Evolutionary conservation across 768 basidiomycete species (phyloP), one percentile per base, ranked within the genome.

Genomic region (Amanita rubescens): DNA sequence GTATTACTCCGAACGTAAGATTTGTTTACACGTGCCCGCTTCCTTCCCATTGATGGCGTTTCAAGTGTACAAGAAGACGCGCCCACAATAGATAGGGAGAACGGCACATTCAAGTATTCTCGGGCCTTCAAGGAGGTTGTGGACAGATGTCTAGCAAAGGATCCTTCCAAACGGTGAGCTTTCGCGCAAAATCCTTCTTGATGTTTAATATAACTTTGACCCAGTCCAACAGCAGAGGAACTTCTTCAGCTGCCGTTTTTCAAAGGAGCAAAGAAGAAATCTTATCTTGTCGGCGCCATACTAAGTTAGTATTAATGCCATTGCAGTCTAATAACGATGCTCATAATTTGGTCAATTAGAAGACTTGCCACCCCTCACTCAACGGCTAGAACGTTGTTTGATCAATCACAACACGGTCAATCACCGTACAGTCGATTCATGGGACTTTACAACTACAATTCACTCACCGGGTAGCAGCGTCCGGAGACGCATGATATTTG

Each of bases 211-310:
- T 44, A 38, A 54, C 15, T 44, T 22, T 15, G 47, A 22, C 19
- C 38, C 11, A 90, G 90, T 19, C 93, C 92, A 25, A 84, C 84
- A 2, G 86, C 94, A 4, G 78, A 76, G 47, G 76, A 88, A 56
- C 73, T 96, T n/a, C 72, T 94, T 3, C 79, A 84, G 55, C 83
- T 80, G 10, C 75, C 81, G 1, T 93, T 94, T 66, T 90, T 97
- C 72, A 87, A 76, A 65, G 69, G 68, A 24, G 81, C 90, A 3
- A 92, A 89, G 73, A 88, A 84, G 71, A 85, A 84, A 63, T 74
- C 77, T 3, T 87, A 85, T 68, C 78, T 97, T 15, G 85, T 93
- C 25, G 78, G 80, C 51, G 76, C 84, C 17, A 84, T 96, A 57
- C 68, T 97, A 20, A 77, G 82, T 85, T 49, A 54, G 53, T 53